Evolutionary conservation across 768 basidiomycete species (phyloP).

Genomic region (Trametes maxima): DNA sequence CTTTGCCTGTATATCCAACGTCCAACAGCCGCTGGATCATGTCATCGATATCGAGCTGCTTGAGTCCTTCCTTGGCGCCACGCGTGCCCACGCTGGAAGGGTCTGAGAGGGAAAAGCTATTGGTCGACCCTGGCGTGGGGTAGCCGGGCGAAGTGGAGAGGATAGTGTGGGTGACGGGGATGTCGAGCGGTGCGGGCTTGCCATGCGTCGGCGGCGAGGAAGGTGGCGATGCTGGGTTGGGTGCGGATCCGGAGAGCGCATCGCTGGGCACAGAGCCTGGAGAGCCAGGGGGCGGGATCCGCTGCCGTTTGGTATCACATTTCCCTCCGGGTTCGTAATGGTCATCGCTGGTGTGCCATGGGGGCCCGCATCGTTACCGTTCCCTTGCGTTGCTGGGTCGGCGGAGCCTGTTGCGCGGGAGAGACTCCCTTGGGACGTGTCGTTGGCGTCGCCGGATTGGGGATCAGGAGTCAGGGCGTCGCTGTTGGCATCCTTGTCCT

Average conservation of each 20-base stretch:
- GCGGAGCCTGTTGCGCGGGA: constrained; percentile 46
- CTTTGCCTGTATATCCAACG: constrained; percentile 97
- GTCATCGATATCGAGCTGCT: constrained; percentile 91
- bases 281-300: constrained; percentile 38
- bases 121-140: constrained; percentile 51
- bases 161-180: constrained; percentile 82
- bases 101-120: constrained; percentile 42
- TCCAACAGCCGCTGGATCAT: constrained; percentile 97
- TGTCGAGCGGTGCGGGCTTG: constrained; percentile 68
- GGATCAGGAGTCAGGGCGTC: constrained; percentile 42
- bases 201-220: constrained; percentile 30
- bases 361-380: constrained; percentile 38
- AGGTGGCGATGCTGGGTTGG: constrained; percentile 27
- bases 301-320: constrained; percentile 44
- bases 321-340: constrained; percentile 38
- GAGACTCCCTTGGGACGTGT: constrained; percentile 44
- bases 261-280: constrained; percentile 38
- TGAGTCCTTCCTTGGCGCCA: constrained; percentile 66
- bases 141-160: constrained; percentile 56
- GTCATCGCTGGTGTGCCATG: constrained; percentile 38
- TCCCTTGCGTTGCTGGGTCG: constrained; percentile 42
- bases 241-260: constrained; percentile 39
- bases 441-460: constrained; percentile 42
- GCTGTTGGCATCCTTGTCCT: constrained; percentile 52
- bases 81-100: constrained; percentile 41